These are phyloP conservation scores for Botrytis fragariae DNA, from an alignment of 2,329 filamentous ascomycete genomes.

Conservation along the genomic window DNA sequence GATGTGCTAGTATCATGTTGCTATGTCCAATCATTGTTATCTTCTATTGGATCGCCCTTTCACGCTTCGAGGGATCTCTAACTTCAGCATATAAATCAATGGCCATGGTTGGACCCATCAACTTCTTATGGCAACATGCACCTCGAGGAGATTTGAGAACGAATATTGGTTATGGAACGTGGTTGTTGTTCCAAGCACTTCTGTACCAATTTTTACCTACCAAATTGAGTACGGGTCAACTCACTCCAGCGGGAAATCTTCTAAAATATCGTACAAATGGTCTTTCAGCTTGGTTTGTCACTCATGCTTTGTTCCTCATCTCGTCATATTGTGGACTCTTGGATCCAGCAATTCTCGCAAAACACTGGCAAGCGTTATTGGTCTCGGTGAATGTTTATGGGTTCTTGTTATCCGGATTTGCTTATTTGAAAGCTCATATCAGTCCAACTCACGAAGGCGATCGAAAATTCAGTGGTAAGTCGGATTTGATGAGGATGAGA, in stretches of 20 bases:
- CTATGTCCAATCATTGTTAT: constrained; percentile 30
- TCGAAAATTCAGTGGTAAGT: constrained; percentile 44
- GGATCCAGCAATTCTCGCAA: constrained; percentile 43
- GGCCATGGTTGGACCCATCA: constrained; percentile 17
- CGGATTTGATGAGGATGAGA: no score
- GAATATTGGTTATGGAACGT: constrained; percentile 36
- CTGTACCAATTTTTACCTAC: constrained; percentile 40
- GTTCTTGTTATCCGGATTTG: constrained; percentile 37
- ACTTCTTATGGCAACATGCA: constrained; percentile 25
- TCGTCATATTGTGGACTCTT: constrained; percentile 37
- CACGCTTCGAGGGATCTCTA: constrained; percentile 30
- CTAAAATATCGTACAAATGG: constrained; percentile 47
- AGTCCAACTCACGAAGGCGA: constrained; percentile 43
- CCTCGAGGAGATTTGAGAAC: constrained; percentile 23
- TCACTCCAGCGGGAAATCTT: constrained; percentile 45
- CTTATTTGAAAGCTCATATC: constrained; percentile 43
- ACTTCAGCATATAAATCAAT: constrained; percentile 22
- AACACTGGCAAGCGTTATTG: constrained; percentile 44
- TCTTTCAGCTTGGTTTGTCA: constrained; percentile 42
- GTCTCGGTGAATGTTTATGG: constrained; percentile 42
- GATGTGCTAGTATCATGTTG: constrained; percentile 29
- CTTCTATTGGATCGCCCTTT: constrained; percentile 31
- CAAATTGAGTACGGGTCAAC: constrained; percentile 40
- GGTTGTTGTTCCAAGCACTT: constrained; percentile 39
- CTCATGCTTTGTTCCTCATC: constrained; percentile 38